Conservation (phyloP, 768 basidiomycete species). For the Boletus subparvulus region DNA sequence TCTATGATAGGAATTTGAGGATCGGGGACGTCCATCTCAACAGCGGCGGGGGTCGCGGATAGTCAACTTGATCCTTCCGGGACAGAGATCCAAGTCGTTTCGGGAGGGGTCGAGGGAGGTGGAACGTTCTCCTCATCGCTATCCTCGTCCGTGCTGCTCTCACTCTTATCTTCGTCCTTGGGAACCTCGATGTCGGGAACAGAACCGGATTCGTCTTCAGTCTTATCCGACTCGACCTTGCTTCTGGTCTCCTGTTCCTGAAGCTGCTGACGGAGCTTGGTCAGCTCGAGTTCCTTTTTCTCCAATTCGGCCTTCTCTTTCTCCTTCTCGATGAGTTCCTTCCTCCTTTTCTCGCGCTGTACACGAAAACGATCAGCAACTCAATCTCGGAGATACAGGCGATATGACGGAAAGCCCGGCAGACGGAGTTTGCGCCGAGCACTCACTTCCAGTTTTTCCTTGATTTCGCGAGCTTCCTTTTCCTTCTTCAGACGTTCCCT, state of each 20-base stretch:
- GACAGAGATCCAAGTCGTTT: slow-evolving; percentile 31
- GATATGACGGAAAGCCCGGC: slow-evolving; percentile 19
- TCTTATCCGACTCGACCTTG: slow-evolving; percentile 46
- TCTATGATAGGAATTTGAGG: slow-evolving; percentile 26
- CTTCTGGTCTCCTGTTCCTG: slow-evolving; percentile 54
- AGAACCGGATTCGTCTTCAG: slow-evolving; percentile 35
- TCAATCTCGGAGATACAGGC: slow-evolving; percentile 1
- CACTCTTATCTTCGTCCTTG: slow-evolving; percentile 34
- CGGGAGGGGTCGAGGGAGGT: slow-evolving; percentile 31
- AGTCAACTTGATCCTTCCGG: slow-evolving; percentile 32
- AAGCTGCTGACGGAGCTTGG: slow-evolving; percentile 50
- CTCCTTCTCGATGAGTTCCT: slow-evolving; percentile 46
- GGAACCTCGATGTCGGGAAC: slow-evolving; percentile 5
- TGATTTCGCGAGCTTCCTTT: slow-evolving; percentile 66
- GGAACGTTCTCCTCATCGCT: slow-evolving; percentile 44
- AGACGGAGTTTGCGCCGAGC: slow-evolving; percentile 17
- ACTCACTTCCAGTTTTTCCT: slow-evolving; percentile 67
- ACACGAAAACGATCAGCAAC: slow-evolving; percentile 11
- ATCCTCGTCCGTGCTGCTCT: slow-evolving; percentile 37
- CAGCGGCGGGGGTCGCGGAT: slow-evolving; percentile 20
- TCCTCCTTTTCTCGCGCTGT: slow-evolving; percentile 46
- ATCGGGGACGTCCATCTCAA: slow-evolving; percentile 17
- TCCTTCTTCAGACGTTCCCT: slow-evolving; percentile 70
- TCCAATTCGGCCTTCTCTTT: slow-evolving; percentile 62
- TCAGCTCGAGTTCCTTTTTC: slow-evolving; percentile 60